phyloP scores from a whole-genome alignment of 331 rosid genomes.

The Erythrophleum ivorense region DNA sequence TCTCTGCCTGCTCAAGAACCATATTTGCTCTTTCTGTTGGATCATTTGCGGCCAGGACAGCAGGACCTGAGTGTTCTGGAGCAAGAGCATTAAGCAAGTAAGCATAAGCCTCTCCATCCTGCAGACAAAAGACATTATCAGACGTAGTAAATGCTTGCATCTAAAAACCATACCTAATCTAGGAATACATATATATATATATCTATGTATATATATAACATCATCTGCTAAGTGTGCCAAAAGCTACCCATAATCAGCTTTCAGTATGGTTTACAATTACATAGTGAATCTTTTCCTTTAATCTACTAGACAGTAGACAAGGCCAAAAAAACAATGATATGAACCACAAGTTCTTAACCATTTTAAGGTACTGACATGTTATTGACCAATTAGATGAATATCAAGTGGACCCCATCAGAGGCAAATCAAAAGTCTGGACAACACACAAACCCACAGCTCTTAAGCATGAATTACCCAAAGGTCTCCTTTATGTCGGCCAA shows the following conservation, averaged over 20 bases:
- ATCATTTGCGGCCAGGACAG: conserved; percentile 60
- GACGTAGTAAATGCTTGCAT: conserved; percentile 2
- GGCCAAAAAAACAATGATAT: conserved; percentile 31
- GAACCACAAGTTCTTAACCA: conserved; percentile 34
- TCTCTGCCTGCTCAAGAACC: conserved; percentile 96
- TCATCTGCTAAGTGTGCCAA: conserved; percentile 19
- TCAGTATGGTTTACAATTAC: conserved; percentile 21
- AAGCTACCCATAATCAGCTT: conserved; percentile 25
- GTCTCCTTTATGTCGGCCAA: neutral
- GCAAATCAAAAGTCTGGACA: neutral
- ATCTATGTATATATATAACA: neutral
- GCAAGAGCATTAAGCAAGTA: conserved; percentile 93
- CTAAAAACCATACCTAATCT: conserved; percentile 11
- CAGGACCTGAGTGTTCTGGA: conserved; percentile 88
- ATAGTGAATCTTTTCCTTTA: conserved; percentile 28
- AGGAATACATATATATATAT: neutral
- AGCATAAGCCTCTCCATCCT: conserved; percentile 99
- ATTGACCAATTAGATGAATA: neutral
- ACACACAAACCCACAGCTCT: neutral
- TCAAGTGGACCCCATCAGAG: neutral
- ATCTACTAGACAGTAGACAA: conserved; percentile 9
- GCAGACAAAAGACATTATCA: conserved; percentile 46
- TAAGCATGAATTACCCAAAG: neutral
- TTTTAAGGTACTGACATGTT: neutral
- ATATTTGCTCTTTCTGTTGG: conserved; percentile 87